Conservation (phyloP, 2,329 filamentous ascomycete species). For the Aspergillus latus region DNA sequence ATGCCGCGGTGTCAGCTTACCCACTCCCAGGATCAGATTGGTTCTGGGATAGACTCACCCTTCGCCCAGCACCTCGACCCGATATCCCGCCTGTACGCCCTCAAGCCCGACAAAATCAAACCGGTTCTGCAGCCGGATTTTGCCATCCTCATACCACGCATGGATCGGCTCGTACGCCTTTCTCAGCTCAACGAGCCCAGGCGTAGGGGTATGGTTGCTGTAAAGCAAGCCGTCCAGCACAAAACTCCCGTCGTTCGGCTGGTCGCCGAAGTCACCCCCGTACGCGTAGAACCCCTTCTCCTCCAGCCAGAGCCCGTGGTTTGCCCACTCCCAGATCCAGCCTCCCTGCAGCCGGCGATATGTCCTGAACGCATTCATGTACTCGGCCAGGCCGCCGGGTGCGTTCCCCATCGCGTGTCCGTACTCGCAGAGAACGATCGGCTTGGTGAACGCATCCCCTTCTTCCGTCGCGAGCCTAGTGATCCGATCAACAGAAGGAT, state of each 20-base stretch:
- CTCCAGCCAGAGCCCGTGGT: slow-evolving; percentile 56
- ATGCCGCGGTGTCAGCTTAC: neutral
- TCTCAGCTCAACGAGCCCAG: slow-evolving; percentile 57
- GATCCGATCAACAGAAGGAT: slow-evolving; percentile 56
- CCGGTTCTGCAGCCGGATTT: slow-evolving; percentile 49
- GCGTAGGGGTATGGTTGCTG: slow-evolving; percentile 54
- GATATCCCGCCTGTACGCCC: neutral
- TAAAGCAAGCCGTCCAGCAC: slow-evolving; percentile 61
- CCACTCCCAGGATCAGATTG: no score
- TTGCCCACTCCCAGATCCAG: slow-evolving; percentile 67
- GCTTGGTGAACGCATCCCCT: slow-evolving; percentile 39
- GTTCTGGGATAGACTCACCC: slow-evolving; percentile 17
- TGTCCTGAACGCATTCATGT: slow-evolving; percentile 62
- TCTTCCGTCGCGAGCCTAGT: slow-evolving; percentile 47
- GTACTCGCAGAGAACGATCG: slow-evolving; percentile 46
- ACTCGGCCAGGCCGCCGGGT: slow-evolving; percentile 68
- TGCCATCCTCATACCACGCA: slow-evolving; percentile 38
- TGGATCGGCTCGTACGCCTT: slow-evolving; percentile 59
- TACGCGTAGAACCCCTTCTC: slow-evolving; percentile 53
- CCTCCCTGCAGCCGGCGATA: slow-evolving; percentile 65
- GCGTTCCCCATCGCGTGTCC: slow-evolving; percentile 72
- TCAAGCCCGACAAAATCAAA: slow-evolving; percentile 51
- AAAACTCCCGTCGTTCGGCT: slow-evolving; percentile 61
- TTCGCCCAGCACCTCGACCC: slow-evolving; percentile 29
- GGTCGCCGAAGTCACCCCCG: slow-evolving; percentile 63